Percentiles rank a stretch among this genome's conserved stretches.
phyloP scores from a whole-genome alignment of 805 yeast species.

The Candida patagonica region DNA sequence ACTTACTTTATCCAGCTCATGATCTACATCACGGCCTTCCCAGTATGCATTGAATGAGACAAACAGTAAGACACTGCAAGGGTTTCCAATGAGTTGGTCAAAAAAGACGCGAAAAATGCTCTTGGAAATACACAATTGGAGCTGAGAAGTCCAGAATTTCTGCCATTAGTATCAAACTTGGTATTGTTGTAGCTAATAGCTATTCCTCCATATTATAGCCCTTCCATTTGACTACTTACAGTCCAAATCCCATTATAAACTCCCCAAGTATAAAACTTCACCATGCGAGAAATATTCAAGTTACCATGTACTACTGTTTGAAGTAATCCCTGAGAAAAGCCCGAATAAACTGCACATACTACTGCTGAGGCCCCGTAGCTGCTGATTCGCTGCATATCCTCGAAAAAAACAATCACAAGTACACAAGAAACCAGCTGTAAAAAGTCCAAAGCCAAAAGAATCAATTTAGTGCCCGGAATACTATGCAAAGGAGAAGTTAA shows the following conservation, averaged over 20 bases:
- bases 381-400: conserved; percentile 17
- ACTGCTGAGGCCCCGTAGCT: conserved; percentile 26
- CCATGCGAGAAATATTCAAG: conserved; percentile 10
- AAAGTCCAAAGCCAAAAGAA: conserved; percentile 12
- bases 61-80: conserved; percentile 25
- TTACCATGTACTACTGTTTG: conserved; percentile 17
- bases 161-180: too few species aligned
- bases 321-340: conserved; percentile 27
- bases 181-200: background rate
- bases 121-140: conserved; percentile 17
- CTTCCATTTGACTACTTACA: conserved; percentile 11
- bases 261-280: conserved; percentile 31
- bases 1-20: conserved; percentile 20
- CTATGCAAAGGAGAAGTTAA: too few species aligned
- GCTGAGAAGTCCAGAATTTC: conserved; percentile 30
- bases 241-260: conserved; percentile 28
- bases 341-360: conserved; percentile 24
- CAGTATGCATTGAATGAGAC: conserved; percentile 27
- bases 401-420: conserved; percentile 18
- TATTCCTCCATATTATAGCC: background rate
- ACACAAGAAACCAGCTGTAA: conserved; percentile 19
- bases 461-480: too few species aligned
- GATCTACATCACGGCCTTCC: conserved; percentile 28
- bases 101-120: conserved; percentile 20
- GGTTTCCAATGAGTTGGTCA: conserved; percentile 29